Conservation (phyloP, 768 basidiomycete genomes). For the Rhodotorula diobovata region DNA sequence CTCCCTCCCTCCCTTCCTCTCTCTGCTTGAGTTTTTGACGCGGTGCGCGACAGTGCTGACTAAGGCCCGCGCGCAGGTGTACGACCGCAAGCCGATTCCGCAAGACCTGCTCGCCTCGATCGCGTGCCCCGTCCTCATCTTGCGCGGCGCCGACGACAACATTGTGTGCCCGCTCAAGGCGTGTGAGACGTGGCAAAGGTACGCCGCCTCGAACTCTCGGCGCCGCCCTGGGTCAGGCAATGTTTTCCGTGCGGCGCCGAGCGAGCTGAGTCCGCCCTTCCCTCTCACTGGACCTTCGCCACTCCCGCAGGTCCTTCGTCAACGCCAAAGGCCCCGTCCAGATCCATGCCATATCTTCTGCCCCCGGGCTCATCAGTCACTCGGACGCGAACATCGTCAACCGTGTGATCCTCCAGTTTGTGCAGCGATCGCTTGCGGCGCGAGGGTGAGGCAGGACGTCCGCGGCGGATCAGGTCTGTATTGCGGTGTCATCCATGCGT, state of each 20-base stretch:
- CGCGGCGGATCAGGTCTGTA: too few species aligned
- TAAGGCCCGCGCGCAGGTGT: background rate
- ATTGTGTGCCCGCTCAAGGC: constrained; percentile 19
- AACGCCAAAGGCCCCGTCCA: background rate
- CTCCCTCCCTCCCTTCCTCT: too few species aligned
- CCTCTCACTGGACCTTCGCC: background rate
- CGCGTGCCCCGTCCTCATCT: constrained; percentile 14
- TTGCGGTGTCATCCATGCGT: too few species aligned
- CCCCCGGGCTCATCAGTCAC: constrained; percentile 20
- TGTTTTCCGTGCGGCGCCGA: too few species aligned
- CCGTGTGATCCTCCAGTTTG: constrained; percentile 14
- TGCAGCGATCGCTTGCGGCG: background rate
- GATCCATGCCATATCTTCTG: constrained; percentile 2
- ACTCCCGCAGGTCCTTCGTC: constrained; percentile 4
- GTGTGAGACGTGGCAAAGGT: constrained; percentile 20
- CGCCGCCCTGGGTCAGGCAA: too few species aligned
- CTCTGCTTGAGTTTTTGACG: too few species aligned
- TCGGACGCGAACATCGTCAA: constrained; percentile 31
- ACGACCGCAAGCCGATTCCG: constrained; percentile 17
- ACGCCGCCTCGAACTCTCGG: background rate
- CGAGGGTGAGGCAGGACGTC: background rate
- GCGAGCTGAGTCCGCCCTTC: too few species aligned
- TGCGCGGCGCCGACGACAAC: constrained; percentile 27
- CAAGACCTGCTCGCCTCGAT: constrained; percentile 2
- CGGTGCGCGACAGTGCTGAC: too few species aligned